Evolutionary conservation across 129 eudicot species (phyloP).

Genomic region (Pulicaria dysenterica): DNA sequence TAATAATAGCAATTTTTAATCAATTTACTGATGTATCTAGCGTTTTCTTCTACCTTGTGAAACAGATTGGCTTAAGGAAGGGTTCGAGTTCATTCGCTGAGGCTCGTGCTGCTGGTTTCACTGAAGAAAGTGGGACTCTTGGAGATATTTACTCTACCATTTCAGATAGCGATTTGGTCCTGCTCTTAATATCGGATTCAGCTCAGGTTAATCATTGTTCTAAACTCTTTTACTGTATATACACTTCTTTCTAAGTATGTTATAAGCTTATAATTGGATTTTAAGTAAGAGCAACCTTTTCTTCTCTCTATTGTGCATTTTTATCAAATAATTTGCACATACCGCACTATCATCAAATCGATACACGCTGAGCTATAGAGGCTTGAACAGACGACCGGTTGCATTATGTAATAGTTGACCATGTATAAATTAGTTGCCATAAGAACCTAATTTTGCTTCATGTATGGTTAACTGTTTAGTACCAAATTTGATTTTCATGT

Average conservation of each 20-base stretch:
- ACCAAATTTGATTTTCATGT: too few relatives aligned
- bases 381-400: too few relatives aligned
- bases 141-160: conserved; percentile 88
- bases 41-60: background rate
- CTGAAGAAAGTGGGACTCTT: conserved; percentile 89
- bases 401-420: too few relatives aligned
- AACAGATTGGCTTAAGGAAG: conserved; percentile 88
- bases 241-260: background rate
- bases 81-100: conserved; percentile 93
- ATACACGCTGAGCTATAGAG: too few relatives aligned
- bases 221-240: background rate
- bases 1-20: background rate
- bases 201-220: conserved; percentile 70
- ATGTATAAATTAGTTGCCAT: too few relatives aligned
- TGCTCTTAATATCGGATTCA: conserved; percentile 93
- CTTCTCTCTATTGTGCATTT: background rate
- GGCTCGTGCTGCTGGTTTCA: conserved; percentile 94
- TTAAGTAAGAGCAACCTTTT: background rate
- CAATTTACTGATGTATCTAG: background rate
- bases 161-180: conserved; percentile 82
- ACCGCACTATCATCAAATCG: background rate
- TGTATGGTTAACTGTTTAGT: too few relatives aligned
- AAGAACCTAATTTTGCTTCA: too few relatives aligned
- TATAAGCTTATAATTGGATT: background rate
- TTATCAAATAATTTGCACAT: background rate